These are phyloP conservation scores for Xenosphaeropsis pyriputrescens DNA, from an alignment of 2,329 filamentous ascomycete genomes.

Conservation along the genomic window DNA sequence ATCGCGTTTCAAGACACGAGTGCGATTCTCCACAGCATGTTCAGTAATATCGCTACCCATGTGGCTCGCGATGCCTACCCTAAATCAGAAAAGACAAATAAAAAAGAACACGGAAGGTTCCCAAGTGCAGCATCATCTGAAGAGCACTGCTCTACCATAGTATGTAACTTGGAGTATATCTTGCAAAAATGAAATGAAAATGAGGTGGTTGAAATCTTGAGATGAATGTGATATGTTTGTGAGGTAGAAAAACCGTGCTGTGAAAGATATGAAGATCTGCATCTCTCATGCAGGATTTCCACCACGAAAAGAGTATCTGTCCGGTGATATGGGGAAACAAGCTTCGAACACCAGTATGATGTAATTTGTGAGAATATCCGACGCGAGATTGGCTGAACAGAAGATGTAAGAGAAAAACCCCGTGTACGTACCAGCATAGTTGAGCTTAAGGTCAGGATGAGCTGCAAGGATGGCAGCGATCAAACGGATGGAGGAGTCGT, in stretches of 20 bases:
- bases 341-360: no score
- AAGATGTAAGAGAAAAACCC: slow-evolving; percentile 2
- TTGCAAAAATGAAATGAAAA: neutral
- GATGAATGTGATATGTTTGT: no score
- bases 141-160: neutral
- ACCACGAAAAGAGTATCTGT: no score
- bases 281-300: no score
- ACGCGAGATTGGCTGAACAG: neutral
- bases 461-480: slow-evolving; percentile 46
- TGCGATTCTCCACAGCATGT: slow-evolving; percentile 22
- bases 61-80: slow-evolving; percentile 8
- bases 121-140: neutral
- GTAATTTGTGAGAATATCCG: neutral
- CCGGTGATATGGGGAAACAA: no score
- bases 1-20: slow-evolving; percentile 23
- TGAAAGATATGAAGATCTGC: no score
- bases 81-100: slow-evolving; percentile 7
- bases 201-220: neutral
- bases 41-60: slow-evolving; percentile 19
- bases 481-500: slow-evolving; percentile 44
- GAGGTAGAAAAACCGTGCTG: no score
- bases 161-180: neutral
- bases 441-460: slow-evolving; percentile 35
- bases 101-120: neutral
- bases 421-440: slow-evolving; percentile 44